Base-by-base conservation (phyloP, 192 early-diverging fungal genomes). In the Hyaloraphidium curvatum region DNA sequence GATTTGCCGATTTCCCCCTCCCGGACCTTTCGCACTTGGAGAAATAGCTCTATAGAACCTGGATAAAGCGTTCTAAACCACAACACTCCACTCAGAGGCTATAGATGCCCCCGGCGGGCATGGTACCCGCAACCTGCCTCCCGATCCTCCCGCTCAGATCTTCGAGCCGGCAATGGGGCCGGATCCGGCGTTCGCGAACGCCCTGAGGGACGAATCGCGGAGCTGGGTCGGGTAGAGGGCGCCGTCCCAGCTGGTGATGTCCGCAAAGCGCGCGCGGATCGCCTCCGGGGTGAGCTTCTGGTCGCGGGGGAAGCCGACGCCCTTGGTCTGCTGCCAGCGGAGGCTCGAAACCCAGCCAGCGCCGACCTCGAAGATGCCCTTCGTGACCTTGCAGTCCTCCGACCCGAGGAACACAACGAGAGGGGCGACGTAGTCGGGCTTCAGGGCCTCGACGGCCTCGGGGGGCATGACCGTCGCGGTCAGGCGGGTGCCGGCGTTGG, bases 381-480 rank as follows among this genome's bases (percentile, higher is more conserved):
- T 91, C 50, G 64, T 87, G 61, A 86, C 86, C 58, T 64, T 66
- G 53, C 75, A 88, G 31, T 63, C 61, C 58, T 99, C 91, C 63
- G 96, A 89, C 56, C 81, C 83, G 55, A 97, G 80, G 67, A 75
- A 94, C n/a, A 68, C 86, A 53, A 99, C 89, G 48, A 95, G 70
- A 2, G 92, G 92, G 22, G 91, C 81, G 30, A 97, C 85, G 62
- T 89, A 91, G 70, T 99, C 91, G 56, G 95, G 95, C 69, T 92
- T 96, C 27, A 99, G 78, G 7, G 87, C 78, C 51, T 83, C 87
- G 51, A 97, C 77, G 60, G 97, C 80, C 57, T 99, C 95, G 33
- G 83, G 81, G 25, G 95, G 95, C 43, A 48, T 48, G 43, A 48
- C 43, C 17, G 43, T 48, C n/a, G 89, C 92, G 7, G 92, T 94